phyloP scores from a whole-genome alignment of 257 asterid species.

The Solanum tarijense region DNA sequence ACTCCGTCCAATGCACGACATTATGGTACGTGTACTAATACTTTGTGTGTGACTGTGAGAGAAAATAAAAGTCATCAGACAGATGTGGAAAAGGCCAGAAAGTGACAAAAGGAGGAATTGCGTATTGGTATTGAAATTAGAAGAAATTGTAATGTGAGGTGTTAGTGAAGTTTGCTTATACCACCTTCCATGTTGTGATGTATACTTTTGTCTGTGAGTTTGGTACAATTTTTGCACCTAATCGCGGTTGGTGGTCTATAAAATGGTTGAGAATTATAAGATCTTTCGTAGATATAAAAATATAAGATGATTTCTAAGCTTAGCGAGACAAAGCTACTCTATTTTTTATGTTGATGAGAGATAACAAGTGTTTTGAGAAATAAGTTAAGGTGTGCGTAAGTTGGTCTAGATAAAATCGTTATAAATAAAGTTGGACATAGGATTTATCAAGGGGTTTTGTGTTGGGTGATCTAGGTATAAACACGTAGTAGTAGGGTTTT shows the following conservation, averaged over 20 bases:
- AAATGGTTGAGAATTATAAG: neutral
- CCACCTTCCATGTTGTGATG: neutral
- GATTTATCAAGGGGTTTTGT: neutral
- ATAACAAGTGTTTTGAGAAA: neutral
- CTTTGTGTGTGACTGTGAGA: neutral
- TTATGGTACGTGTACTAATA: neutral
- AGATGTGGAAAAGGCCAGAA: neutral
- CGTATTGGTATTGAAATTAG: neutral
- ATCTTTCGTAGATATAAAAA: neutral
- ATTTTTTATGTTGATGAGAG: neutral
- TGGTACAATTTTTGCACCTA: neutral
- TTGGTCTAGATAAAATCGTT: accelerated
- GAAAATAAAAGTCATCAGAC: neutral
- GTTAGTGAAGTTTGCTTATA: neutral
- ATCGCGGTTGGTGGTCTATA: neutral
- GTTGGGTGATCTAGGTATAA: neutral
- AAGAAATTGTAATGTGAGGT: neutral
- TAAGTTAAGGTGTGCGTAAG: neutral
- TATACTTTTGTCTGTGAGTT: neutral
- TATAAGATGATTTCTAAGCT: neutral
- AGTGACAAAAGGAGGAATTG: neutral
- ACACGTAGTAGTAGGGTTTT: neutral
- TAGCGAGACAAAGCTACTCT: accelerated
- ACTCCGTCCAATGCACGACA: accelerated
- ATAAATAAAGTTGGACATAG: neutral